A percentile compares a stretch with the other conserved stretches of the same genome.
Evolutionary conservation across 768 basidiomycete genomes (phyloP).

Genomic region (Tulasnella sp.): DNA sequence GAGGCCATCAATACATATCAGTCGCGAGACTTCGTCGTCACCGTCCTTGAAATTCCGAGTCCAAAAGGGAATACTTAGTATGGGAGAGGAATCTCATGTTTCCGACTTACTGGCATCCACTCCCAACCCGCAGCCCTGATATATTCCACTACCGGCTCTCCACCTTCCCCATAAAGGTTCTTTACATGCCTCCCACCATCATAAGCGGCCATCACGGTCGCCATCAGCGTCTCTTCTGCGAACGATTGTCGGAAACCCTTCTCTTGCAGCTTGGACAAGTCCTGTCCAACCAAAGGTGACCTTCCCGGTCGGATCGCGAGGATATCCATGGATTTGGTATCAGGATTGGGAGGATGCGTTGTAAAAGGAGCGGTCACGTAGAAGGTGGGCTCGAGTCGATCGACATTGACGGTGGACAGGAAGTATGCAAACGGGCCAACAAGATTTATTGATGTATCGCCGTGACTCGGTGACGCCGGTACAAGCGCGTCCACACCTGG

Average conservation of each 20-base stretch:
- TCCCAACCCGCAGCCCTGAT: constrained; percentile 70
- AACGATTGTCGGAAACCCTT: constrained; percentile 40
- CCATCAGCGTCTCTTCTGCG: constrained; percentile 37
- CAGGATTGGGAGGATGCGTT: constrained; percentile 32
- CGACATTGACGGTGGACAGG: constrained; percentile 68
- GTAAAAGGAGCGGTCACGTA: constrained; percentile 57
- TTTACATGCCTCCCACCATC: constrained; percentile 59
- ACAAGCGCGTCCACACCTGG: constrained; percentile 39
- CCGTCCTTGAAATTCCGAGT: constrained; percentile 36
- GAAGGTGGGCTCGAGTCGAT: constrained; percentile 76
- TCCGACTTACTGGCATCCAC: constrained; percentile 62
- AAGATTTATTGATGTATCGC: constrained; percentile 37
- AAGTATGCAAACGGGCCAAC: constrained; percentile 82
- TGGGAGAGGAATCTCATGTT: constrained; percentile 1
- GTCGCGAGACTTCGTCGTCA: constrained; percentile 48
- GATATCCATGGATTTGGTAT: constrained; percentile 49
- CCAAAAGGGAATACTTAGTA: not conserved
- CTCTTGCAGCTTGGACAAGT: not conserved
- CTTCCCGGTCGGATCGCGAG: constrained; percentile 63
- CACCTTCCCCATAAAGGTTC: constrained; percentile 44
- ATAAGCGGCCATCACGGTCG: constrained; percentile 60
- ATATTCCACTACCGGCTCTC: constrained; percentile 55
- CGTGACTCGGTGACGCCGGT: constrained; percentile 23
- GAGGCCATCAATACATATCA: constrained; percentile 71
- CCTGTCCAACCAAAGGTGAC: constrained; percentile 34